Base-by-base conservation (phyloP, 2,329 filamentous ascomycete genomes). In the Ophidiomyces ophidiicola region DNA sequence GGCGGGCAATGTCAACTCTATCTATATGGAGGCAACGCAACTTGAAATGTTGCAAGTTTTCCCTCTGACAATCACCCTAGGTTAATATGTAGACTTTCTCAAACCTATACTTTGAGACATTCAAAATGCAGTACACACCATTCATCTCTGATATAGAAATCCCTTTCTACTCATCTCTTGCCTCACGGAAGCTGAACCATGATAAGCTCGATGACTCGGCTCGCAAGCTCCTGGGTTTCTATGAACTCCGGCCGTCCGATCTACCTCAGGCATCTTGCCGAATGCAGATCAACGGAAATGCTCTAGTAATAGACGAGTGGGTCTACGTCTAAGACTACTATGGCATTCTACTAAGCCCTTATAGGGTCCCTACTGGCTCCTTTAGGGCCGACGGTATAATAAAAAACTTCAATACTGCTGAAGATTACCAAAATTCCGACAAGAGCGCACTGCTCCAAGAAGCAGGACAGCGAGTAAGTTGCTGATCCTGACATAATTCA, bases 171-270 rank as follows among this genome's bases (percentile, higher is more conserved):
- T 81, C 83, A 32, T 80, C 85, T 4, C 74, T 98, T n/a, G 90
- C 92, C 44, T 77, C 80, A 4, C 82, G 81, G 49, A 98, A 98
- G 65, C 85, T 98, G 57, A 86, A 96, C 59, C 80, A 93, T 71
- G 90, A 94, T 66, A 94, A 87, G 64, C 82, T 98, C 36, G 83
- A 94, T 65, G 88, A 93, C 60, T 93, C 87, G 6, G 82, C 86
- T 17, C 82, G 88, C 31, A 79, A 80, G 44, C 72, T 96, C 2
- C 70, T 93, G 20, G 90, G 90, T 3, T 65, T 94, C 30, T 98
- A 98, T 59, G 85, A 94, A 62, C 77, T 90, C 49, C 80, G 81
- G 30, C 68, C 77, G 7, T 68, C 70, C 29, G 80, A 84, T 50
- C 64, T 77, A 26, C 76, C 83, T 0, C 78, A 81, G 50, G 72